Percentiles rank a stretch among this genome's conserved stretches.
Conservation (phyloP, 805 yeast species). For the Candida quercuum region DNA sequence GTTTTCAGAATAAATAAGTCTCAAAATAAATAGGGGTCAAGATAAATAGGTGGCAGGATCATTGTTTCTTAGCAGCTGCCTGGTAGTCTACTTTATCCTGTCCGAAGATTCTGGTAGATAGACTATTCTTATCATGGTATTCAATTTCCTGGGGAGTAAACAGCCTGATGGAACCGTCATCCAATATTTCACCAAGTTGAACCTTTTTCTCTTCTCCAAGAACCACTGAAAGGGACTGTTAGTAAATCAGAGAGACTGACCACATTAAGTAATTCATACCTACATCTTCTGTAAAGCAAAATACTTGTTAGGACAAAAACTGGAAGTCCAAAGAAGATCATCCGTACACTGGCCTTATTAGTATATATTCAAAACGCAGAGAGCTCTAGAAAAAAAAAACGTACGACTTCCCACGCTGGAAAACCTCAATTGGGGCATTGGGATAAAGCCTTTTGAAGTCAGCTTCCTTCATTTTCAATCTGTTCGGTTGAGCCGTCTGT, state of each 20-base stretch:
- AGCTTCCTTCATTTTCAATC: constrained; percentile 12
- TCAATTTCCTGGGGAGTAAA: constrained; percentile 18
- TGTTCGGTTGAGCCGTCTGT: too few species aligned
- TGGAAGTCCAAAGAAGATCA: constrained; percentile 21
- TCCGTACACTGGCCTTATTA: constrained; percentile 8
- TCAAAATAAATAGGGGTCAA: too few species aligned
- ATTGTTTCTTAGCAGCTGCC: constrained; percentile 7
- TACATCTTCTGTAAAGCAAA: constrained; percentile 17
- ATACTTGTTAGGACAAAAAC: constrained; percentile 15
- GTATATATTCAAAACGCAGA: neutral
- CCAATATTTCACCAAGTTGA: constrained; percentile 21
- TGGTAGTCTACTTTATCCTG: constrained; percentile 20
- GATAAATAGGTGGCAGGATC: too few species aligned
- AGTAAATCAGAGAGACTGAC: neutral
- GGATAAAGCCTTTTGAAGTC: constrained; percentile 19
- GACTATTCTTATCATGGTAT: constrained; percentile 15
- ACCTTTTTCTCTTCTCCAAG: constrained; percentile 19
- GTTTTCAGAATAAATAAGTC: too few species aligned
- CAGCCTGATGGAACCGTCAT: constrained; percentile 19
- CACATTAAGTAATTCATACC: neutral
- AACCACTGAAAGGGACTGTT: constrained; percentile 7
- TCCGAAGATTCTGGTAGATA: constrained; percentile 18
- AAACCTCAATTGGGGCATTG: constrained; percentile 16
- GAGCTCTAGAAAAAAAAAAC: neutral
- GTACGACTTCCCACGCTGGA: constrained; percentile 18